Percentiles rank a stretch among this genome's conserved stretches.
phyloP scores from a whole-genome alignment of 2,329 filamentous ascomycete genomes.

The Phyllosticta paracitricarpa region DNA sequence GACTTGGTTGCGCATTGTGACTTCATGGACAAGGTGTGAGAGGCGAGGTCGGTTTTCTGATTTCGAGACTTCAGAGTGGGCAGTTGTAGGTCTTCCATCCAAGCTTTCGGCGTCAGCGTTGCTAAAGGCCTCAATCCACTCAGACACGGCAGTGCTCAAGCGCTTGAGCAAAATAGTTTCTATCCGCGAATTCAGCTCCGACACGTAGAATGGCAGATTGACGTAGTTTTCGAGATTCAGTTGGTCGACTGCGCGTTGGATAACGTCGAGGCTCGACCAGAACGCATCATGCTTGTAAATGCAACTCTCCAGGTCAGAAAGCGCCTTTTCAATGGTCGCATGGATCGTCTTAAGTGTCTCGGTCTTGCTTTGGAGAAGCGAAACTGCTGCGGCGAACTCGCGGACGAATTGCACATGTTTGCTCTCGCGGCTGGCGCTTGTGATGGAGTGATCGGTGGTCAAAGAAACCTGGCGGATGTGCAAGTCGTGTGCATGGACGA shows the following conservation, averaged over 20 bases:
- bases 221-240: conserved; percentile 93
- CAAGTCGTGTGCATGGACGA: conserved; percentile 92
- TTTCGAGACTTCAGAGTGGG: conserved; percentile 21
- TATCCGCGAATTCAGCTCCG: conserved; percentile 75
- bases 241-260: conserved; percentile 90
- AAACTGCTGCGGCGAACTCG: conserved; percentile 81
- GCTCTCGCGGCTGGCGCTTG: conserved; percentile 55
- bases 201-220: conserved; percentile 85
- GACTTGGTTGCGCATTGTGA: conserved; percentile 96
- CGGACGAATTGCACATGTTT: conserved; percentile 95
- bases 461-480: conserved; percentile 58
- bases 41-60: conserved; percentile 48
- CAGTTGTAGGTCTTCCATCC: conserved; percentile 39
- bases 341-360: conserved; percentile 69
- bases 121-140: conserved; percentile 83
- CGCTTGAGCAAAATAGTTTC: conserved; percentile 71
- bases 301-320: conserved; percentile 75
- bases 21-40: conserved; percentile 71
- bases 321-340: conserved; percentile 67
- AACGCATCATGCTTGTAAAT: conserved; percentile 74
- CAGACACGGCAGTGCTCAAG: conserved; percentile 69
- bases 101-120: conserved; percentile 33
- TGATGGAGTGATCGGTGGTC: conserved; percentile 32
- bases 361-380: conserved; percentile 80
- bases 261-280: conserved; percentile 66